Evolutionary conservation across 768 basidiomycete genomes (phyloP).

Genomic region (Russula ochroleuca): DNA sequence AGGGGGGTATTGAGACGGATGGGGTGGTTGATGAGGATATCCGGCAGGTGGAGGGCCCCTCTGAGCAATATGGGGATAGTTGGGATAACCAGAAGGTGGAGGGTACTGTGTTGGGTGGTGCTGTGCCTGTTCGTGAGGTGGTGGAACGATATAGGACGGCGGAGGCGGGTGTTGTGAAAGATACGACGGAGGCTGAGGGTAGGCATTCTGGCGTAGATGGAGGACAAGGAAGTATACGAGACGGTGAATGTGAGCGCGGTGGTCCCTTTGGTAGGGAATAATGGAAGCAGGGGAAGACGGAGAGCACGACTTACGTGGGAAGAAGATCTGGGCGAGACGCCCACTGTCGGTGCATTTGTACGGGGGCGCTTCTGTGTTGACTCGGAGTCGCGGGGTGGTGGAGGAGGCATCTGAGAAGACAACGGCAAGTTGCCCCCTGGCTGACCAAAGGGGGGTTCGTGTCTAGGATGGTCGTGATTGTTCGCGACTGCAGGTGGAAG

Average conservation of each 20-base stretch:
- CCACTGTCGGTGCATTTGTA: conserved; percentile 36
- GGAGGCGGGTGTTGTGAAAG: conserved; percentile 40
- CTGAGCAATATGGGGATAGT: conserved; percentile 27
- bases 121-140: conserved; percentile 44
- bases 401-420: conserved; percentile 28
- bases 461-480: conserved; percentile 29
- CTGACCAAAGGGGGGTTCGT: conserved; percentile 48
- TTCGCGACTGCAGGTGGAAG: conserved; percentile 28
- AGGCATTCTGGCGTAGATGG: conserved; percentile 32
- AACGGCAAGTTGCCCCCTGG: conserved; percentile 23
- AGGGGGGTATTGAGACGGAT: conserved; percentile 29
- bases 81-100: conserved; percentile 39
- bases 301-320: conserved; percentile 42
- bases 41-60: conserved; percentile 28
- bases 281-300: conserved; percentile 17
- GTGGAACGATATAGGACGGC: conserved; percentile 38
- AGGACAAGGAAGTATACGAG: conserved; percentile 31
- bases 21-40: conserved; percentile 29
- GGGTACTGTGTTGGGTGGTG: conserved; percentile 39
- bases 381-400: conserved; percentile 34
- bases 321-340: conserved; percentile 46
- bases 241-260: conserved; percentile 12
- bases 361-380: conserved; percentile 44
- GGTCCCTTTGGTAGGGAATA: not conserved
- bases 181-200: conserved; percentile 35